phyloP scores from a whole-genome alignment of 192 early-diverging fungal species.

The Coemansia sp. region DNA sequence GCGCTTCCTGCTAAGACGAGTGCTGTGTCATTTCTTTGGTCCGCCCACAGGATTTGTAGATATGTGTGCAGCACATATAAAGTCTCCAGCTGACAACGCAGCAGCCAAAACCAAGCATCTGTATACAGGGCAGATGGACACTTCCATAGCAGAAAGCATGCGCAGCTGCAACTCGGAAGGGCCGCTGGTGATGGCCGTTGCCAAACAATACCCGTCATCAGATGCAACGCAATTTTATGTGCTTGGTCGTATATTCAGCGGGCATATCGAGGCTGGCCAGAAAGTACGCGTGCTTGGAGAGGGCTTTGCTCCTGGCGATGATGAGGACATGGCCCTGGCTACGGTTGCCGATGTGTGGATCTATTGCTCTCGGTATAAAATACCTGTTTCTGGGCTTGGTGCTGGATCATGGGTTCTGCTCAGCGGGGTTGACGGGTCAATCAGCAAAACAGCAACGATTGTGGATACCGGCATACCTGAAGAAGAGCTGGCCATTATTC shows the following conservation, averaged over 20 bases:
- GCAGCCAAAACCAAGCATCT: conserved; percentile 56
- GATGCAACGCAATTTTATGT: conserved; percentile 85
- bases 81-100: conserved; percentile 80
- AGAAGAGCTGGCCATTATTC: conserved; percentile 79
- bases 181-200: conserved; percentile 88
- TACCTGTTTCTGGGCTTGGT: conserved; percentile 72
- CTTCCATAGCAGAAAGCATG: conserved; percentile 66
- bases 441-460: conserved; percentile 94
- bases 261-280: conserved; percentile 73
- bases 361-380: conserved; percentile 74
- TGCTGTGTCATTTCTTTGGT: conserved; percentile 90
- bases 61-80: conserved; percentile 77
- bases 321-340: conserved; percentile 85
- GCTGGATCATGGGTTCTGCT: conserved; percentile 92
- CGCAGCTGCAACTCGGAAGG: conserved; percentile 78
- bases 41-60: conserved; percentile 83
- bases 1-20: conserved; percentile 78
- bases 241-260: conserved; percentile 94
- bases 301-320: conserved; percentile 83
- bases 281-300: conserved; percentile 89
- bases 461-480: conserved; percentile 58
- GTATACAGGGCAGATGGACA: conserved; percentile 64
- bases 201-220: conserved; percentile 85
- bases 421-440: conserved; percentile 87
- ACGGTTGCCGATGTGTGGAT: conserved; percentile 73